phyloP scores from a whole-genome alignment of 106 monocot genomes.

The Dendrobium catenatum region DNA sequence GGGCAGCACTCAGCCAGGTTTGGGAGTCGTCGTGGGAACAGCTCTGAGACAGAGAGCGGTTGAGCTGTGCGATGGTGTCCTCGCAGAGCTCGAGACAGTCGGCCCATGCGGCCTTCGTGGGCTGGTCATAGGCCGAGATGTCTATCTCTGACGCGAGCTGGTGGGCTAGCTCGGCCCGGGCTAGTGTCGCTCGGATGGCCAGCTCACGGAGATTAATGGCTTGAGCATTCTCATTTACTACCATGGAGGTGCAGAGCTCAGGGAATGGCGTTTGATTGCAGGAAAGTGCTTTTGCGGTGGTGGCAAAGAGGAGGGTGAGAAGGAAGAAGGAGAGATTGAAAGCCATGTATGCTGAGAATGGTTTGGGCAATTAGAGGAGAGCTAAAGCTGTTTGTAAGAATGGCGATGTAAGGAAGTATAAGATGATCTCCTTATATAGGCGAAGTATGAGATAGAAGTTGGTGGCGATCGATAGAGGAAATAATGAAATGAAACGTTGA shows the following conservation, averaged over 20 bases:
- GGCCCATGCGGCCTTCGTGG: constrained; percentile 13
- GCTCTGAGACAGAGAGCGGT: neutral
- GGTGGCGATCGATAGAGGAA: too few species aligned
- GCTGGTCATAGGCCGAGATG: neutral
- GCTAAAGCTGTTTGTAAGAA: too few species aligned
- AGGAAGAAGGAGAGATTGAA: neutral
- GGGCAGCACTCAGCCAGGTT: constrained; percentile 23
- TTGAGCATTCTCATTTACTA: neutral
- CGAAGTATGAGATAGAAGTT: too few species aligned
- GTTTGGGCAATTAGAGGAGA: neutral
- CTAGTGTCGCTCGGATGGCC: constrained; percentile 17
- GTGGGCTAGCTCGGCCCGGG: neutral
- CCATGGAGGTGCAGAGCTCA: constrained; percentile 14
- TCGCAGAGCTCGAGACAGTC: constrained; percentile 20
- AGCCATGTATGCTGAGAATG: neutral
- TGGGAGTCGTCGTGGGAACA: constrained; percentile 14
- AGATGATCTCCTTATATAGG: too few species aligned
- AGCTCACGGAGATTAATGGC: constrained; percentile 2
- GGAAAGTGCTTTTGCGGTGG: neutral
- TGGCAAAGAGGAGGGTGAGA: neutral
- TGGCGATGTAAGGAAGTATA: too few species aligned
- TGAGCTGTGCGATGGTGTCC: constrained; percentile 12
- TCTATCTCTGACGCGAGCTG: constrained; percentile 1
- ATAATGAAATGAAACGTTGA: too few species aligned
- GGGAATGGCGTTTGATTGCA: constrained; percentile 31